Evolutionary conservation across 441 rosid species (phyloP).

Genomic region (Metrosideros polymorpha): DNA sequence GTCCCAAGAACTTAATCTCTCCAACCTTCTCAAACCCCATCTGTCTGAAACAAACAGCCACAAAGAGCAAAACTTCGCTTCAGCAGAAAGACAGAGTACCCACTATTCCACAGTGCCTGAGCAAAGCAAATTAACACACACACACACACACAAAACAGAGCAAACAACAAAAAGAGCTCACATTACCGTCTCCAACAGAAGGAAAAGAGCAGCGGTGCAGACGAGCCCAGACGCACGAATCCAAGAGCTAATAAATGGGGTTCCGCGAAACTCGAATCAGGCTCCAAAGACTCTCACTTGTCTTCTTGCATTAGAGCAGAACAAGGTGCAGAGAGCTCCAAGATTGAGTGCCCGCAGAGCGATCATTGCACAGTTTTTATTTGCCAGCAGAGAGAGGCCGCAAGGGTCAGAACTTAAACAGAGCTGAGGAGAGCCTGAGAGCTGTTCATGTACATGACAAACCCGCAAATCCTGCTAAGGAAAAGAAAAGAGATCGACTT

Average conservation of each 20-base stretch:
- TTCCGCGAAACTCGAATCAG: not conserved
- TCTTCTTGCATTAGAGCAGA: not conserved
- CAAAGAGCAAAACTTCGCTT: conserved; percentile 4
- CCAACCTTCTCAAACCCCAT: conserved; percentile 39
- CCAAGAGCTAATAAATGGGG: not conserved
- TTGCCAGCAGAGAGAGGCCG: not conserved
- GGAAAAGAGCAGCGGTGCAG: not conserved
- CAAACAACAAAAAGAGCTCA: not conserved
- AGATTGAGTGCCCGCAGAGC: not conserved
- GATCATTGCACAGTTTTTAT: not conserved
- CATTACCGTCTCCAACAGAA: not conserved
- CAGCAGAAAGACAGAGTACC: conserved; percentile 11
- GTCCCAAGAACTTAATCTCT: conserved; percentile 37
- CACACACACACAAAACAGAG: not conserved
- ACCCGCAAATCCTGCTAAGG: not conserved
- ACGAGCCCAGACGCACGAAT: not conserved
- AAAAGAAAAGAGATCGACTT: not conserved
- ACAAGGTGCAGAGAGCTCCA: not conserved
- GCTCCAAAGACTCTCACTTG: not conserved
- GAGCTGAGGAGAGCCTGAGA: not conserved
- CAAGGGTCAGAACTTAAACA: not conserved
- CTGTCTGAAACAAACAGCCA: conserved; percentile 10
- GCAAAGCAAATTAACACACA: not conserved
- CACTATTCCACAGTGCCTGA: not conserved
- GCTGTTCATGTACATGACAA: not conserved